Evolutionary conservation across 75 land plant species (phyloP).

Genomic region (Larix kaempferi): DNA sequence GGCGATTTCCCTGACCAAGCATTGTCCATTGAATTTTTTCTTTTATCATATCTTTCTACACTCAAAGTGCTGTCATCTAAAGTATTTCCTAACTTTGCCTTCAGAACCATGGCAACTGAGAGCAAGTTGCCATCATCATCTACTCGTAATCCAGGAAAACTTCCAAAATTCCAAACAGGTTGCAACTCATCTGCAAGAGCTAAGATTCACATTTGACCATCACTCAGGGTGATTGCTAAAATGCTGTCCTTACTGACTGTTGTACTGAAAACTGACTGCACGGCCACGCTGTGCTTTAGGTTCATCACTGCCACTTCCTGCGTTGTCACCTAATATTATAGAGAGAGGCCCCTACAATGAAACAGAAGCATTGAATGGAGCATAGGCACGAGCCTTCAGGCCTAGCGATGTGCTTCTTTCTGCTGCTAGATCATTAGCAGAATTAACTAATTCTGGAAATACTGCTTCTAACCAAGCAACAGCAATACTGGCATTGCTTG

Average conservation of each 20-base stretch:
- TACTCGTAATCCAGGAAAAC: conserved; percentile 62
- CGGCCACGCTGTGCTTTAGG: conserved; percentile 33
- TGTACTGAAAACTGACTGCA: conserved; percentile 68
- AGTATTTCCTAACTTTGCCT: conserved; percentile 25
- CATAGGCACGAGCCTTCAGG: too few species aligned
- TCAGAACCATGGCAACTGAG: conserved; percentile 89
- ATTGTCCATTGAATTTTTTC: conserved; percentile 15
- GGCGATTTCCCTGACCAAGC: conserved; percentile 74
- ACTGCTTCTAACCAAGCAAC: too few species aligned
- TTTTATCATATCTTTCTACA: conserved; percentile 23
- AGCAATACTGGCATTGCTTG: too few species aligned
- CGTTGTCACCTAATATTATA: conserved; percentile 21
- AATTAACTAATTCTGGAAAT: too few species aligned
- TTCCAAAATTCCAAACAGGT: conserved; percentile 69
- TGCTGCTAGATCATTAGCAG: too few species aligned
- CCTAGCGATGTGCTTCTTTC: too few species aligned
- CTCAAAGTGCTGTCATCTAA: background rate
- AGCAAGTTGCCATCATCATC: conserved; percentile 51
- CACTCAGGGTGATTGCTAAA: conserved; percentile 67
- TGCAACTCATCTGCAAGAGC: conserved; percentile 96
- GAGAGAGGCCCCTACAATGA: conserved; percentile 91
- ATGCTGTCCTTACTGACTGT: conserved; percentile 82
- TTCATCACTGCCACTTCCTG: conserved; percentile 14
- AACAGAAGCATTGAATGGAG: too few species aligned
- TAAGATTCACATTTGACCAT: conserved; percentile 81